Conservation (phyloP, 257 asterid species). For the Nicotiana otophora region DNA sequence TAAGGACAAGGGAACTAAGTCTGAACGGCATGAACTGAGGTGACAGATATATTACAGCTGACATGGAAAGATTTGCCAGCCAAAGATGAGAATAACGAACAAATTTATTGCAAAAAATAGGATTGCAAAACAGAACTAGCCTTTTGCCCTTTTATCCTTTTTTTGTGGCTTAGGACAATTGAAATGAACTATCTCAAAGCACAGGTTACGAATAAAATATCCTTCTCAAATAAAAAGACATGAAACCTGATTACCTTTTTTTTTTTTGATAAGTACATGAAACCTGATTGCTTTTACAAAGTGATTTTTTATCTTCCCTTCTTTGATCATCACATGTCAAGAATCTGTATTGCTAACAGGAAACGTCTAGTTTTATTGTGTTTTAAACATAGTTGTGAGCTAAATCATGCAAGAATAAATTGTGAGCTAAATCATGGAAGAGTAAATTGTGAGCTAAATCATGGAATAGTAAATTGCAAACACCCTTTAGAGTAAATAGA, state of each 20-base stretch:
- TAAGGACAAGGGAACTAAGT: neutral
- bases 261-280: neutral
- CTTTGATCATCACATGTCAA: neutral
- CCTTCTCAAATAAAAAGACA: neutral
- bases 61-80: neutral
- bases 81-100: neutral
- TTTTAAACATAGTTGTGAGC: neutral
- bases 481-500: neutral
- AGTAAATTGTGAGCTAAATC: neutral
- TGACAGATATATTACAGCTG: neutral
- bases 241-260: neutral
- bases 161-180: neutral
- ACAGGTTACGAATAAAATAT: neutral
- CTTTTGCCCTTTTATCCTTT: neutral
- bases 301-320: neutral
- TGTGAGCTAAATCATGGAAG: neutral
- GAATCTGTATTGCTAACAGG: neutral
- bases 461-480: neutral
- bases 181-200: neutral
- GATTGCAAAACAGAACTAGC: neutral
- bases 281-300: neutral
- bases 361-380: neutral
- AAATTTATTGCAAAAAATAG: neutral
- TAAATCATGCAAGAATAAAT: too few relatives aligned
- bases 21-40: neutral